Evolutionary conservation across 2,329 filamentous ascomycete species (phyloP).

Genomic region (Botrytis tulipae): DNA sequence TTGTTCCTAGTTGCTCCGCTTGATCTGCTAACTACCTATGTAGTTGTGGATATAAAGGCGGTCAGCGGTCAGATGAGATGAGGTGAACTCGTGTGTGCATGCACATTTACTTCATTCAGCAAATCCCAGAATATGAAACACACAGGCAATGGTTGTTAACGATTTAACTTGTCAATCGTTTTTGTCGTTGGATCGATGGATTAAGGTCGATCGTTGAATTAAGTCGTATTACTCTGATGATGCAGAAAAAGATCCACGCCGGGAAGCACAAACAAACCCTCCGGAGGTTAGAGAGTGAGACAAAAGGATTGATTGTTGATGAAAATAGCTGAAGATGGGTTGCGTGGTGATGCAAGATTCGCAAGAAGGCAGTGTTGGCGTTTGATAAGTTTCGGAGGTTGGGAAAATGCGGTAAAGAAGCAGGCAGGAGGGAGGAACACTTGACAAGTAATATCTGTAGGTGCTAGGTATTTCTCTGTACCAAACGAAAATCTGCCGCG

Average conservation of each 20-base stretch:
- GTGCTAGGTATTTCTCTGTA: not conserved
- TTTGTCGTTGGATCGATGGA: not conserved
- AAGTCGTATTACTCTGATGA: constrained; percentile 6
- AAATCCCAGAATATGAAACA: constrained; percentile 5
- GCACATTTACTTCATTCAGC: not conserved
- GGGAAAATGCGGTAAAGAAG: constrained; percentile 20
- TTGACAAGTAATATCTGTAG: constrained; percentile 1
- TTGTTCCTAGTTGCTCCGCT: constrained; percentile 1
- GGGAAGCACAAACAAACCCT: not conserved
- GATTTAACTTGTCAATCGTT: not conserved
- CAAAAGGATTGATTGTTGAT: constrained; percentile 1
- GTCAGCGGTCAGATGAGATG: constrained; percentile 11
- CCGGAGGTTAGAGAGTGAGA: constrained; percentile 6
- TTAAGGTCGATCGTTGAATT: not conserved
- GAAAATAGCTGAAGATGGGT: constrained; percentile 5
- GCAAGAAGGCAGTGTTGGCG: constrained; percentile 5
- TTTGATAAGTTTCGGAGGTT: not conserved
- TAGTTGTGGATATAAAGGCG: constrained; percentile 15
- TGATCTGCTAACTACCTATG: constrained; percentile 8
- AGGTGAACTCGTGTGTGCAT: constrained; percentile 9
- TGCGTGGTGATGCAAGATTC: constrained; percentile 6
- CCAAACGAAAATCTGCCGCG: constrained; percentile 5
- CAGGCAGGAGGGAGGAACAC: not conserved
- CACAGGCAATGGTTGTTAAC: not conserved
- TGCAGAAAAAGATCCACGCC: constrained; percentile 9